Base-by-base conservation (phyloP, 371 early-diverging fungal species). In the Mortierella sp. region DNA sequence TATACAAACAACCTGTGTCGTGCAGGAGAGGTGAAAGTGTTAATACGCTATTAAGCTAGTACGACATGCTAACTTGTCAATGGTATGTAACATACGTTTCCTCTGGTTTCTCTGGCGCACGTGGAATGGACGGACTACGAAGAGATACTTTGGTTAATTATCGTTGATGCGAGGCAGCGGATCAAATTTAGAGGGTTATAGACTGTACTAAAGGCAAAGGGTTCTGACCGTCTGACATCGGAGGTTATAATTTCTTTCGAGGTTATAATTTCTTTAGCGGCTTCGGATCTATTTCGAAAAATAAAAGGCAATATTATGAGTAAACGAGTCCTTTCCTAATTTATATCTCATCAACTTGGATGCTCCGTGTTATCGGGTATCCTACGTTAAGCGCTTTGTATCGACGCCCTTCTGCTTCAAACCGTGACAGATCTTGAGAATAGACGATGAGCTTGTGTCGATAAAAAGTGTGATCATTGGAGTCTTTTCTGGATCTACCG, bases 1-100 rank as follows among this genome's bases (percentile, higher is more conserved):
- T 67, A 84, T 24, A 70, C 47, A 38, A 84, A 84, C 50, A 84
- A 58, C 40, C 82, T 81, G 66, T n/a, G 8, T 28, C 4, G 3
- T 22, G 43, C n/a, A 21, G 43, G 45, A 5, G 50, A 33, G 21
- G 15, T 16, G 28, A 48, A 36, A 15, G 6, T 32, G 19, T 43
- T 15, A 40, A 40, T 3, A 11, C 22, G 43, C 10, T 15, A 10
- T 15, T 3, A 48, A 48, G 16, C n/a, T 19, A 43, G 15, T 43
- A 43, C 48, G n/a, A n/a, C 19, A 16, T n/a, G 16, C 16, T 19
- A n/a, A 15, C n/a, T 19, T 48, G 10, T 15, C 58, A 32, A 10
- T 57, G 10, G 10, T 47, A 43, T 22, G 28, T 53, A 32, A 24
- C 74, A 8, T 69, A 78, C 78, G 78, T 70, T 65, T 78, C 73